phyloP scores from a whole-genome alignment of 108 stramenopile genomes.

The Pseudonitzschia multiseries region DNA sequence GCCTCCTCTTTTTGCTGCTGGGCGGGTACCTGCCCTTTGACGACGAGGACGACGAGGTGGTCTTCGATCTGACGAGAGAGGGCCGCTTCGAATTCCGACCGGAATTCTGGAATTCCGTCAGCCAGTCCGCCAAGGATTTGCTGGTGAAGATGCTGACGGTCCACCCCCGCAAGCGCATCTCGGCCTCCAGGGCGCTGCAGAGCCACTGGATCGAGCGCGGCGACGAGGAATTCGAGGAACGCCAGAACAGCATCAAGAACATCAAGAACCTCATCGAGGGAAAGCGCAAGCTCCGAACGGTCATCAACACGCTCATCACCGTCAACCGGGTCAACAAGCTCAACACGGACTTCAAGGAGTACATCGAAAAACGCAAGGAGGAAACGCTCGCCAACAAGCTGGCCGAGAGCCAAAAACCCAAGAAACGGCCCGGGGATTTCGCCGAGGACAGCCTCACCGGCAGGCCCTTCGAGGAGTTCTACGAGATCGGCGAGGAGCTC shows the following conservation, averaged over 20 bases:
- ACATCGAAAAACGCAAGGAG: conserved; percentile 34
- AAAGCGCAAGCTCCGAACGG: conserved; percentile 44
- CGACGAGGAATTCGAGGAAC: conserved; percentile 42
- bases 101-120: conserved; percentile 36
- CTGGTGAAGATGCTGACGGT: conserved; percentile 65
- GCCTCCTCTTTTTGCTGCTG: conserved; percentile 90
- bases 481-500: conserved; percentile 50
- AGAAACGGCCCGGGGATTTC: conserved; percentile 15
- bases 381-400: conserved; percentile 31
- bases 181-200: conserved; percentile 53
- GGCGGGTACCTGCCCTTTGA: conserved; percentile 87
- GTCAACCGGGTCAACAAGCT: conserved; percentile 43
- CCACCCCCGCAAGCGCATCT: conserved; percentile 64
- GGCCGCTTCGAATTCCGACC: conserved; percentile 48
- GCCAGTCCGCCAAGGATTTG: conserved; percentile 74
- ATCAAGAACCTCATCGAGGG: conserved; percentile 34
- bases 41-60: conserved; percentile 58
- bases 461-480: conserved; percentile 44
- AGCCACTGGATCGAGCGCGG: conserved; percentile 65
- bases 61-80: conserved; percentile 44
- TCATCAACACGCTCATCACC: conserved; percentile 34
- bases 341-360: conserved; percentile 39
- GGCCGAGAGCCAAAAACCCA: conserved; percentile 21
- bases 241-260: conserved; percentile 32
- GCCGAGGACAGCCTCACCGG: conserved; percentile 42